Evolutionary conservation across 139 green algal genomes (phyloP), one percentile per base, ranked within the genome.

Genomic region (Mesotaenium endlicherianum): DNA sequence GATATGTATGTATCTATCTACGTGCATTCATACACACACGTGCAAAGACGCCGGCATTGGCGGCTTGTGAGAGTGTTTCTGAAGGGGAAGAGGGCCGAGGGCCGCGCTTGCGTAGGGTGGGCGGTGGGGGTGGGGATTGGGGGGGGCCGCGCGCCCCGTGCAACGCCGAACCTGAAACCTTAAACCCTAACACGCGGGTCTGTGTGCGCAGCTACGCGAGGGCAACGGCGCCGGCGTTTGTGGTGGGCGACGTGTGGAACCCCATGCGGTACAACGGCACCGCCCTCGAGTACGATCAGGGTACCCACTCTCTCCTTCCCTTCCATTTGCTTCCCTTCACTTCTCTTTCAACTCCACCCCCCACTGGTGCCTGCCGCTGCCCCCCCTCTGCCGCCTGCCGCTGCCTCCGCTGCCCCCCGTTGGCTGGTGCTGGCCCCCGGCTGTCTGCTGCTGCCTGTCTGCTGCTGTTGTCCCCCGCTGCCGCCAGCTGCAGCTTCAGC

Each of bases 201-300:
- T n/a, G n/a, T n/a, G n/a, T n/a, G n/a, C 69, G 72, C 49, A 80
- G 72, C n/a, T 80, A 80, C 49, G 41, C 44, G 14, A 17, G 38
- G 31, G 72, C 41, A n/a, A 80, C 47, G 3, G 20, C 14, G n/a
- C 72, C 72, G 6, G 30, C 30, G 30, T 68, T 70, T 34, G 72
- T 45, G 1, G 16, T 80, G 31, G 72, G 31, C 34, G 72, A 80
- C 43, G 45, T 70, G 47, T 80, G 72, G 72, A 80, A 47, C 5
- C 20, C 31, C 6, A 80, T 80, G 72, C 72, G 72, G 0, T 80
- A 80, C 45, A 64, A 80, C 16, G 72, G 72, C 3, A 4, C 43
- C 16, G 6, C 1, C 20, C 72, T 80, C 3, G 72, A 80, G 8
- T 80, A 80, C 49, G 45, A 68, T 11, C 72, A 80, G 41, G 72